Evolutionary conservation across 768 basidiomycete genomes (phyloP), one percentile per base, ranked within the genome.

Genomic region (Rhodotorula paludigena): DNA sequence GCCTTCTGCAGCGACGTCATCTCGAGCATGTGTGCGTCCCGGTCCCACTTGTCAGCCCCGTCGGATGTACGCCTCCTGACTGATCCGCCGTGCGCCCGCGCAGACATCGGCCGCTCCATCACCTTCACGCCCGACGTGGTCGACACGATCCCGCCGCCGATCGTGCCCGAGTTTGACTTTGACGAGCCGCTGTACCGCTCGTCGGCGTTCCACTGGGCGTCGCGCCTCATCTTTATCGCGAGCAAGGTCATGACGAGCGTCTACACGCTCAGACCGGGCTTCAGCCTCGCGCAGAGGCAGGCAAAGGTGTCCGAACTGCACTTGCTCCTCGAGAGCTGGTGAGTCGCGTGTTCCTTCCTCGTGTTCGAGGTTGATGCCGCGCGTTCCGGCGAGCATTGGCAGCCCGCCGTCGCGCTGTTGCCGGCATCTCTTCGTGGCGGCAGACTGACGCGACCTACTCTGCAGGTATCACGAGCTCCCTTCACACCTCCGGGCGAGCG

Each of bases 391-490:
- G n/a, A n/a, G n/a, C n/a, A n/a, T n/a, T n/a, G n/a, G n/a, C n/a
- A n/a, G n/a, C n/a, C n/a, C n/a, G n/a, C n/a, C n/a, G n/a, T n/a
- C n/a, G n/a, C n/a, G n/a, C n/a, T n/a, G n/a, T n/a, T n/a, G n/a
- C n/a, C n/a, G n/a, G n/a, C n/a, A n/a, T n/a, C n/a, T n/a, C n/a
- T n/a, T 18, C 28, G 25, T 14, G n/a, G 9, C 16, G 42, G 16
- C 16, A 8, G 16, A 42, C 11, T 35, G 16, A 25, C 33, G 2
- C 35, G 33, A 25, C 11, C 47, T 47, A n/a, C n/a, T n/a, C n/a
- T n/a, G 20, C 41, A 63, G 66, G 66, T 57, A 72, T 38, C 71
- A 72, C 49, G 71, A 61, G 23, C 57, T 72, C 7, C 66, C 71
- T 23, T 64, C 66, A 9, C 60, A 61, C 36, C 47, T 72, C 1